Evolutionary conservation across 1,284 basidiomycete genomes (phyloP).

Genomic region (Ganoderma lucidum): DNA sequence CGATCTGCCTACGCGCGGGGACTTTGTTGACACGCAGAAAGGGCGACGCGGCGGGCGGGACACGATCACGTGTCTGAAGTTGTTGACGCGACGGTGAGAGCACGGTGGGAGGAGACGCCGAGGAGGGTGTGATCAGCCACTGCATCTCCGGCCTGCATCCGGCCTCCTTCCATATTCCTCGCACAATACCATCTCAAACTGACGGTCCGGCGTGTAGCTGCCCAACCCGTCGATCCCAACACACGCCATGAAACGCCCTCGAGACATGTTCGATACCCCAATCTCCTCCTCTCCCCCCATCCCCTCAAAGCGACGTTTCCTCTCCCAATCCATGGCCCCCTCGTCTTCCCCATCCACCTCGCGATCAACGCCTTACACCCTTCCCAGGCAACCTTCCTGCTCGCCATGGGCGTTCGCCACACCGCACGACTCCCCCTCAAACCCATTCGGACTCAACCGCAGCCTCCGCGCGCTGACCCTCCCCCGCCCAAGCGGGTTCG

Average conservation of each 20-base stretch:
- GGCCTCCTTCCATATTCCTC: conserved; percentile 16
- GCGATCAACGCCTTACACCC: conserved; percentile 36
- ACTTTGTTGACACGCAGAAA: no score
- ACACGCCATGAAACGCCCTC: conserved; percentile 30
- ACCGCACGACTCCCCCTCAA: conserved; percentile 50
- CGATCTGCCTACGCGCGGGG: no score
- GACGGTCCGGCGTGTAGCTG: conserved; percentile 3
- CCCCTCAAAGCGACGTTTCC: conserved; percentile 36
- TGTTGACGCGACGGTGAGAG: conserved; percentile 19
- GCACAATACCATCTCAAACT: conserved; percentile 11
- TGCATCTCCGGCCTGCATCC: not conserved
- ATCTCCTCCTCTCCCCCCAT: conserved; percentile 30
- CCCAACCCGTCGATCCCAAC: not conserved
- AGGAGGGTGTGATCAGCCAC: not conserved
- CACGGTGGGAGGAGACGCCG: conserved; percentile 10
- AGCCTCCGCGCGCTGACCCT: conserved; percentile 43
- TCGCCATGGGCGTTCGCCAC: conserved; percentile 36
- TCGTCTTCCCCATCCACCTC: conserved; percentile 26
- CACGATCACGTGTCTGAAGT: conserved; percentile 24
- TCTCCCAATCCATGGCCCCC: conserved; percentile 18
- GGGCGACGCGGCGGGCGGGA: not conserved
- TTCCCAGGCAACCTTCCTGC: conserved; percentile 29
- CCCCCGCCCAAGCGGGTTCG: conserved; percentile 56
- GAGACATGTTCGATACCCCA: conserved; percentile 34
- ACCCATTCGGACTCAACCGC: conserved; percentile 48